Evolutionary conservation across 2,329 filamentous ascomycete species (phyloP).

Genomic region (Graphiopsis chlorocephala): DNA sequence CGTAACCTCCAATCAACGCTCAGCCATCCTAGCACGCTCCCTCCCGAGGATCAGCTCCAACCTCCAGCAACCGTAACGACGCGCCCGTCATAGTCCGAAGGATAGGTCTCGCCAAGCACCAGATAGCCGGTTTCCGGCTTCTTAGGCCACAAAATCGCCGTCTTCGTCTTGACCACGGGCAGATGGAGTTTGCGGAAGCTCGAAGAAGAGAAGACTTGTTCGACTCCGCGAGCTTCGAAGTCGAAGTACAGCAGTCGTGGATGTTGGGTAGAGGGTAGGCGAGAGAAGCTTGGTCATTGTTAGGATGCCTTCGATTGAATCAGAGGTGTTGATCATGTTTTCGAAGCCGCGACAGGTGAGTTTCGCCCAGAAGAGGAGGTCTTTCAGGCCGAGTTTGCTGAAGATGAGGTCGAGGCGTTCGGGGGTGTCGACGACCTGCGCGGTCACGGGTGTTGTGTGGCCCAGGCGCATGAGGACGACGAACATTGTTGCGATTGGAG

Average conservation of each 20-base stretch:
- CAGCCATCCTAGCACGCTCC: not conserved
- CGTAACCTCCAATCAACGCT: not conserved
- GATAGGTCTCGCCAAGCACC: not conserved
- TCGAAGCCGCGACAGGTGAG: not conserved
- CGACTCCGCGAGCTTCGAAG: not conserved
- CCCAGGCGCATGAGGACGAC: not conserved
- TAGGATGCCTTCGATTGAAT: not conserved
- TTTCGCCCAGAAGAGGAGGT: not conserved
- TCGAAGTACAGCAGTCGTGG: not conserved
- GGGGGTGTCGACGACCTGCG: not conserved
- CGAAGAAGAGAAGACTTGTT: not conserved
- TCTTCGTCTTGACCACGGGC: not conserved
- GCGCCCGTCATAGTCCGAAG: not conserved
- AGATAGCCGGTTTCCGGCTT: not conserved
- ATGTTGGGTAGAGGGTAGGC: not conserved
- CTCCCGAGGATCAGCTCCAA: not conserved
- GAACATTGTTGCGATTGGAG: not conserved
- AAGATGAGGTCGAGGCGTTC: not conserved
- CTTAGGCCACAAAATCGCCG: not conserved
- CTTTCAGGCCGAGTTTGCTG: not conserved
- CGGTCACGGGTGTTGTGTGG: not conserved
- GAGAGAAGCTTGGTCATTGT: not conserved
- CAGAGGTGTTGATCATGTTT: not conserved
- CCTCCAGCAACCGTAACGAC: not conserved
- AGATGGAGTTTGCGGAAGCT: not conserved